Evolutionary conservation across 495 filamentous ascomycete genomes (phyloP).

Genomic region (Talaromyces adpressus): DNA sequence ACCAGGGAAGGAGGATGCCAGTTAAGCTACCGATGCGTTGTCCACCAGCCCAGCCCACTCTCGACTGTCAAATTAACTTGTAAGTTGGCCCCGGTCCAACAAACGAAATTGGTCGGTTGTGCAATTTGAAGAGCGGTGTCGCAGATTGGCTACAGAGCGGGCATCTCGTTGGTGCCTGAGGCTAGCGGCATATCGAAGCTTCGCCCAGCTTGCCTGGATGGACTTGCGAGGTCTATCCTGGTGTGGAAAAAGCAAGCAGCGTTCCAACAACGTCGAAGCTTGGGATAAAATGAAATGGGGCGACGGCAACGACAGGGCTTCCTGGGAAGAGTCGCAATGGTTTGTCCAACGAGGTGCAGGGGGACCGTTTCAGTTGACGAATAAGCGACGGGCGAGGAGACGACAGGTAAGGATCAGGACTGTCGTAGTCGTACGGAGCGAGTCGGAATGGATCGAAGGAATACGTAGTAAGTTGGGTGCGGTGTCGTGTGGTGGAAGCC

Average conservation of each 20-base stretch:
- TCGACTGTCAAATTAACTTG: background rate
- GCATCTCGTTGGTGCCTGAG: constrained; percentile 10
- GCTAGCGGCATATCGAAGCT: constrained; percentile 11
- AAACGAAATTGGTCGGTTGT: background rate
- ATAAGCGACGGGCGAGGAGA: background rate
- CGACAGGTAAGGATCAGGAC: background rate
- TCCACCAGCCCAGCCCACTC: constrained; percentile 19
- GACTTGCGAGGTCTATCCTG: background rate
- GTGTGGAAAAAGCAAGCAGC: background rate
- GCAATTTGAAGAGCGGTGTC: constrained; percentile 6
- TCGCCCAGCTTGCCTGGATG: constrained; percentile 1
- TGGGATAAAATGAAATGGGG: background rate
- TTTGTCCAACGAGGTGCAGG: background rate
- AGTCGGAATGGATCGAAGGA: background rate
- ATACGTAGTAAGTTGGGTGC: background rate
- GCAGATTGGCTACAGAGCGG: constrained; percentile 11
- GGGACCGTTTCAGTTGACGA: background rate
- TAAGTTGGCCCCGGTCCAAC: background rate
- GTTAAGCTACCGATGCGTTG: constrained; percentile 35
- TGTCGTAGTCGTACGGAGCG: too few relatives aligned
- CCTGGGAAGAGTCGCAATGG: background rate
- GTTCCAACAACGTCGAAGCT: background rate
- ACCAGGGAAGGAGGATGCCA: constrained; percentile 20
- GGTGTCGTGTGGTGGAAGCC: background rate
- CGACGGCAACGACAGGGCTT: background rate